Conservation (phyloP, 2,329 filamentous ascomycete species). For the Colletotrichum noveboracense region DNA sequence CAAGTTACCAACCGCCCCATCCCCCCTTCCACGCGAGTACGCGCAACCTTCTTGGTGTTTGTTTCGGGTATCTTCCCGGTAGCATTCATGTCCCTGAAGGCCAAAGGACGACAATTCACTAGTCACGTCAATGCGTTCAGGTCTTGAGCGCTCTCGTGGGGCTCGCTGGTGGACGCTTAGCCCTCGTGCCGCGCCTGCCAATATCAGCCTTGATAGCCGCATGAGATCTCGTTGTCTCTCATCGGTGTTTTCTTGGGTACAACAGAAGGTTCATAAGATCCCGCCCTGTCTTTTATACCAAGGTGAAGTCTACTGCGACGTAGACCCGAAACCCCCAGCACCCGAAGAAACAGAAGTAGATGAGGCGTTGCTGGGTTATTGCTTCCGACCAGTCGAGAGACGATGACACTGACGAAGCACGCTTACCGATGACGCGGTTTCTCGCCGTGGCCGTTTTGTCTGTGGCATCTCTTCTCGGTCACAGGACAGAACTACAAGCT, state of each 20-base stretch:
- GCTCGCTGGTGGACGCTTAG: fast-evolving
- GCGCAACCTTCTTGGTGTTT: not conserved
- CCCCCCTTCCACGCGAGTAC: not conserved
- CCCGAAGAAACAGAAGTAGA: fast-evolving
- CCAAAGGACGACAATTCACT: no score
- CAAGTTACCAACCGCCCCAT: no score
- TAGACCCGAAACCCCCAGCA: not conserved
- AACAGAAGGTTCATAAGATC: fast-evolving
- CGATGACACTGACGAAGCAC: fast-evolving
- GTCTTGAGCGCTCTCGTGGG: fast-evolving
- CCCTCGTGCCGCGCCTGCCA: fast-evolving
- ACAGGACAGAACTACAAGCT: not conserved
- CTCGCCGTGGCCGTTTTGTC: fast-evolving
- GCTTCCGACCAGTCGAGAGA: not conserved
- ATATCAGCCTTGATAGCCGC: fast-evolving
- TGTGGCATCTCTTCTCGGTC: not conserved
- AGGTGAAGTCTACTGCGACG: not conserved
- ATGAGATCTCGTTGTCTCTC: not conserved
- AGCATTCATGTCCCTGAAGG: not conserved
- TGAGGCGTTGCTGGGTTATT: not conserved
- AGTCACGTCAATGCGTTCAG: no score
- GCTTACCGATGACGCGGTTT: fast-evolving
- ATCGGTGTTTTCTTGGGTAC: not conserved
- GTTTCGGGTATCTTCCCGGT: fast-evolving
- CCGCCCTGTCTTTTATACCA: not conserved